phyloP scores from a whole-genome alignment of 2,329 filamentous ascomycete genomes.

The Pleoardoris graminearum region DNA sequence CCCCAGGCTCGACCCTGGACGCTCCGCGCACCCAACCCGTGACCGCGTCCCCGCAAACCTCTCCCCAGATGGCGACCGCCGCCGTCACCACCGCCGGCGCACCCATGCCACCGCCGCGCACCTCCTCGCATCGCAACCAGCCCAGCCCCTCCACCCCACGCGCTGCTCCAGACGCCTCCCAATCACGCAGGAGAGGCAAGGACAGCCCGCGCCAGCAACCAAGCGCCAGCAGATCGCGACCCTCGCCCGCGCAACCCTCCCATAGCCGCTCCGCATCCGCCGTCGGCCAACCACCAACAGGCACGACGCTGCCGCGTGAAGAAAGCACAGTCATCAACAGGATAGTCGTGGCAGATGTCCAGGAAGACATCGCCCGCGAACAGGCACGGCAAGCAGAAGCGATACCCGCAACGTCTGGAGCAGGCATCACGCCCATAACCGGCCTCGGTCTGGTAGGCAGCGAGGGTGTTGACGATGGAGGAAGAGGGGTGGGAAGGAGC shows the following conservation, averaged over 20 bases:
- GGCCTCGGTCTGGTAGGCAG: conserved; percentile 55
- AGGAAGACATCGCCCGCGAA: conserved; percentile 72
- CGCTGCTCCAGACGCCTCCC: conserved; percentile 30
- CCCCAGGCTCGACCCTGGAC: conserved; percentile 40
- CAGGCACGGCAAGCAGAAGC: conserved; percentile 69
- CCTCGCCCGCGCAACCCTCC: conserved; percentile 42
- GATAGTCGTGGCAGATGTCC: conserved; percentile 74
- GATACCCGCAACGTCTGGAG: conserved; percentile 47
- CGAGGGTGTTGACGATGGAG: conserved; percentile 56
- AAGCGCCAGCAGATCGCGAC: conserved; percentile 36
- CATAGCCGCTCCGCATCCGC: conserved; percentile 53
- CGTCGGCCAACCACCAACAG: conserved; percentile 58
- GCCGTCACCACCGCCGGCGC: conserved; percentile 60
- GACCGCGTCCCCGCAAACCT: conserved; percentile 47
- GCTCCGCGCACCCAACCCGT: conserved; percentile 51
- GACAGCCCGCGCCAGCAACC: conserved; percentile 46
- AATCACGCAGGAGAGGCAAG: conserved; percentile 55
- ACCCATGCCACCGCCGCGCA: conserved; percentile 74
- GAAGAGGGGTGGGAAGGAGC: conserved; percentile 48
- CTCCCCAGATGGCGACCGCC: conserved; percentile 52
- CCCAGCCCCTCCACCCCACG: conserved; percentile 36
- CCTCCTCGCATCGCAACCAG: conserved; percentile 69
- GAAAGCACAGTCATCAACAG: conserved; percentile 78
- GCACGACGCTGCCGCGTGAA: conserved; percentile 66
- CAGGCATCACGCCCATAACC: conserved; percentile 51